These are phyloP conservation scores for Fragaria iinumae DNA, from an alignment of 306 rosid genomes.

Conservation along the genomic window DNA sequence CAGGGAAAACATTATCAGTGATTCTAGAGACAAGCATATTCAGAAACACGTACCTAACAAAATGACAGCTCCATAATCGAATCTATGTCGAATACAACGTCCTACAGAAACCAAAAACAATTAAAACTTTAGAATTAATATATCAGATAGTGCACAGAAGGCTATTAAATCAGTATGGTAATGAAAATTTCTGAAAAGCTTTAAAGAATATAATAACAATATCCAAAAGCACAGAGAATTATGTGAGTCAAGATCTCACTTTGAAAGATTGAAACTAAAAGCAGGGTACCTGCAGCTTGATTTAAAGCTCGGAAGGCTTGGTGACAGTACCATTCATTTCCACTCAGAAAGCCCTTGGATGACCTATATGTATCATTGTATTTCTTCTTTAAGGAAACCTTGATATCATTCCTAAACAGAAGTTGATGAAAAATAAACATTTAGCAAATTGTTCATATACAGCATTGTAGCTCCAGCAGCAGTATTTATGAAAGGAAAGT, in stretches of 20 bases:
- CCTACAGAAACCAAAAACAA: conserved; percentile 45
- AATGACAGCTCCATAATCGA: conserved; percentile 91
- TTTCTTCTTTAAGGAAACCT: conserved; percentile 71
- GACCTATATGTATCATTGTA: conserved; percentile 77
- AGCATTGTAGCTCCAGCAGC: conserved; percentile 20
- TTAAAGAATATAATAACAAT: not conserved
- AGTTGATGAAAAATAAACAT: conserved; percentile 28
- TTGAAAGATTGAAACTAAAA: conserved; percentile 10
- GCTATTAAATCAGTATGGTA: not conserved
- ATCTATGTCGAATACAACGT: conserved; percentile 86
- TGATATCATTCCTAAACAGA: conserved; percentile 70
- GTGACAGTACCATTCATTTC: conserved; percentile 92
- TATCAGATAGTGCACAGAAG: conserved; percentile 3
- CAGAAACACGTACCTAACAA: conserved; percentile 61
- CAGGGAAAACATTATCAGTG: not conserved
- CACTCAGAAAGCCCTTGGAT: conserved; percentile 71
- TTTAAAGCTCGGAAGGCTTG: conserved; percentile 96
- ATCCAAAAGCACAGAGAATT: not conserved
- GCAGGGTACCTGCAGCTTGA: conserved; percentile 88
- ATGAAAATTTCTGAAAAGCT: not conserved
- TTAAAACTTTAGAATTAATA: conserved; percentile 6
- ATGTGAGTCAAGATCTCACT: not conserved
- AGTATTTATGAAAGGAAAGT: conserved; percentile 19
- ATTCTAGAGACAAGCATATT: not conserved
- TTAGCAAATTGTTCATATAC: conserved; percentile 26